A percentile compares a stretch with the other conserved stretches of the same genome.
phyloP scores from a whole-genome alignment of 257 asterid species.

The Solanum chilense region DNA sequence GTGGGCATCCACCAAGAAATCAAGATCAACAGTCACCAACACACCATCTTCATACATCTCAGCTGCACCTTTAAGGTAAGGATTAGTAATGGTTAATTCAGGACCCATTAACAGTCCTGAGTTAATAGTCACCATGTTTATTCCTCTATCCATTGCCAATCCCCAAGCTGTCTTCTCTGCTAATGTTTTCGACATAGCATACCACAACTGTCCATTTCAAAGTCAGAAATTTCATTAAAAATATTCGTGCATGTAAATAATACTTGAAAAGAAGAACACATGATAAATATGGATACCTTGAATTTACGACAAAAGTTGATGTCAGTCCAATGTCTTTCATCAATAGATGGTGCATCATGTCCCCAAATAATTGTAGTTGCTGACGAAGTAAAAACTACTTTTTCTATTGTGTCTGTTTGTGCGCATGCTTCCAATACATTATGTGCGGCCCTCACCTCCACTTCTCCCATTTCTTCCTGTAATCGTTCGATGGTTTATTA shows the following conservation, averaged over 20 bases:
- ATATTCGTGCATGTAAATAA: neutral
- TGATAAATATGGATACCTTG: constrained; percentile 35
- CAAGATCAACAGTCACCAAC: constrained; percentile 66
- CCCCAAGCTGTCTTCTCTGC: constrained; percentile 95
- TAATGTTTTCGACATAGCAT: constrained; percentile 64
- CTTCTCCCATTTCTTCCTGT: constrained; percentile 76
- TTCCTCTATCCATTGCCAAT: constrained; percentile 85
- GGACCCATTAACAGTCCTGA: constrained; percentile 59
- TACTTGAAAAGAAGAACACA: neutral
- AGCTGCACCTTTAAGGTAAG: constrained; percentile 75
- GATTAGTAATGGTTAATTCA: constrained; percentile 51
- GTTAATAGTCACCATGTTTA: constrained; percentile 69
- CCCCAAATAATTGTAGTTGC: constrained; percentile 74
- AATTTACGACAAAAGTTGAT: constrained; percentile 55
- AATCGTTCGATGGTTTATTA: neutral
- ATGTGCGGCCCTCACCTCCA: constrained; percentile 94
- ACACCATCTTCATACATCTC: constrained; percentile 85
- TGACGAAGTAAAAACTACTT: constrained; percentile 78
- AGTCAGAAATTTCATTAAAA: neutral
- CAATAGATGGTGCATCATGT: constrained; percentile 11
- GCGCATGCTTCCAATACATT: constrained; percentile 97
- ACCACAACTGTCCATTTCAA: constrained; percentile 50
- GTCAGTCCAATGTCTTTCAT: constrained; percentile 85
- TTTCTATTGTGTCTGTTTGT: constrained; percentile 72
- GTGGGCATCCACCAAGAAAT: constrained; percentile 72